Percentiles rank a stretch among this genome's conserved stretches.
These are phyloP conservation scores for Flaveria sonorensis DNA, from an alignment of 129 eudicot genomes.

Conservation along the genomic window DNA sequence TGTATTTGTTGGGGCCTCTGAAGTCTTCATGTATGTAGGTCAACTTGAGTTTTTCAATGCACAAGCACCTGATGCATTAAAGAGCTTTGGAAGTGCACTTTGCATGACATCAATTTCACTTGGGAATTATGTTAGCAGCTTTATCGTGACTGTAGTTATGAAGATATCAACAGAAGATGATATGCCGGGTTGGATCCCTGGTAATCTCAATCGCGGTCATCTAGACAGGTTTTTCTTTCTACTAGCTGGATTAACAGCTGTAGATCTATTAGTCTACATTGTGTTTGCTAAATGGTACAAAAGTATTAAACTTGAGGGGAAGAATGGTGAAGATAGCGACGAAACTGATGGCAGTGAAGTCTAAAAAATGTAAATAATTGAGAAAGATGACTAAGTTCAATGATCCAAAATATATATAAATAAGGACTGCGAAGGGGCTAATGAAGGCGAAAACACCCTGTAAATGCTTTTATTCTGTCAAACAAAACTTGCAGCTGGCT, in stretches of 20 bases:
- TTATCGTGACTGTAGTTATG: slow-evolving; percentile 77
- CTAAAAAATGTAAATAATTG: slow-evolving; percentile 20
- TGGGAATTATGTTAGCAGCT: slow-evolving; percentile 88
- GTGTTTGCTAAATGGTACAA: slow-evolving; percentile 83
- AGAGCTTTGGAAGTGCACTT: slow-evolving; percentile 95
- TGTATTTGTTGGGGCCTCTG: slow-evolving; percentile 79
- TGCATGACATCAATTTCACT: slow-evolving; percentile 95
- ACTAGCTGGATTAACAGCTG: slow-evolving; percentile 66
- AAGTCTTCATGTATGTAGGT: slow-evolving; percentile 94
- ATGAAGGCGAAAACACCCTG: slow-evolving; percentile 28
- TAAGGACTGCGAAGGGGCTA: slow-evolving; percentile 40
- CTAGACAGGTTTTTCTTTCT: slow-evolving; percentile 84
- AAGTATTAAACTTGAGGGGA: slow-evolving; percentile 54
- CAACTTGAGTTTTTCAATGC: slow-evolving; percentile 94
- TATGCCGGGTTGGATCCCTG: slow-evolving; percentile 95
- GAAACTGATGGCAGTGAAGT: slow-evolving; percentile 50
- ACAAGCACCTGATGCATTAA: slow-evolving; percentile 88
- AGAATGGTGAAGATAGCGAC: slow-evolving; percentile 33
- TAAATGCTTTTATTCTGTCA: slow-evolving; percentile 20
- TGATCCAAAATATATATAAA: slow-evolving; percentile 34
- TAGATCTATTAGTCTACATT: slow-evolving; percentile 69
- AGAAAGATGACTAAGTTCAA: neutral
- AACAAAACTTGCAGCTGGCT: slow-evolving; percentile 13
- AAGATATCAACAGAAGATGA: slow-evolving; percentile 71
- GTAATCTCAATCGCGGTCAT: slow-evolving; percentile 80